Evolutionary conservation across 164 flowering plant species (phyloP).

Genomic region (Berberis thunbergii): DNA sequence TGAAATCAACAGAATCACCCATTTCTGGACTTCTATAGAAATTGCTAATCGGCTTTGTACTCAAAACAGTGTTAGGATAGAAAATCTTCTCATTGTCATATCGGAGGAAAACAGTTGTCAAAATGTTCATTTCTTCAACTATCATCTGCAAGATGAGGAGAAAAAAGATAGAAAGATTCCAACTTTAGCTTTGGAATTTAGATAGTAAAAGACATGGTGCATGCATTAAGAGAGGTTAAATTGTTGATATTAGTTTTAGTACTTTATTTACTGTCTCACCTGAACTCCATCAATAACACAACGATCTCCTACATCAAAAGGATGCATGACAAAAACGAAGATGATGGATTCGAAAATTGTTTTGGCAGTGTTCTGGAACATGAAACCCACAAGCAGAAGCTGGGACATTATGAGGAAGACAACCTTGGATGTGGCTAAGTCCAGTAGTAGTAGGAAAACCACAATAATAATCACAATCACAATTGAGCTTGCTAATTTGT

Average conservation of each 20-base stretch:
- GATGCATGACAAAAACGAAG: constrained; percentile 85
- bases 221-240: too few relatives aligned
- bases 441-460: constrained; percentile 59
- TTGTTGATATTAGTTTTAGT: too few relatives aligned
- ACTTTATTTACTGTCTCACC: constrained; percentile 17
- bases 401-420: constrained; percentile 74
- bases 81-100: constrained; percentile 21
- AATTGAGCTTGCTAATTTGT: constrained; percentile 41
- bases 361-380: constrained; percentile 74
- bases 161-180: too few relatives aligned
- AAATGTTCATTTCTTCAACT: constrained; percentile 61
- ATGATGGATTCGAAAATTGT: constrained; percentile 73
- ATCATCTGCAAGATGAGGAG: constrained; percentile 32
- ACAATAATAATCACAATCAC: constrained; percentile 36
- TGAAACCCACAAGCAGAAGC: constrained; percentile 47
- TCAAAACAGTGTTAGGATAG: constrained; percentile 23
- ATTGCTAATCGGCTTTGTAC: constrained; percentile 26
- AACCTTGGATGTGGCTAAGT: constrained; percentile 48
- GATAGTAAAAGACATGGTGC: too few relatives aligned
- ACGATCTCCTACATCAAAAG: constrained; percentile 93
- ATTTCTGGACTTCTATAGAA: constrained; percentile 29
- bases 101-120: constrained; percentile 45
- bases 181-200: too few relatives aligned
- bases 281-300: constrained; percentile 65
- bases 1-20: constrained; percentile 37